Base-by-base conservation (phyloP, 78 protist genomes). In the Tieghemostelium lacteum region DNA sequence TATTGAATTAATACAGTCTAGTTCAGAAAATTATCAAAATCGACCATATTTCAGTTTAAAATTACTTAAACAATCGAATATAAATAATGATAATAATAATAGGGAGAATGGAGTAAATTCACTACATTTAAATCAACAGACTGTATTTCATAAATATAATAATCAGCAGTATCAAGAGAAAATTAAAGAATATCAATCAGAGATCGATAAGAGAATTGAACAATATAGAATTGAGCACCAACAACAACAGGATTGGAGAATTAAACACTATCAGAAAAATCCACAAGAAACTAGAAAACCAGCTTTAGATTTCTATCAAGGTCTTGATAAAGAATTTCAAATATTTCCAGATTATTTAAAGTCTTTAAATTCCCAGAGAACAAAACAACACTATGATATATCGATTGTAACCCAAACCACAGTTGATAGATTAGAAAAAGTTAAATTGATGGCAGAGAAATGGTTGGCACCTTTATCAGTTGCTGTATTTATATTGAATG, bases 401-500 rank as follows among this genome's bases (percentile, higher is more conserved):
- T 29, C 88, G 0, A 80, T 80, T 2, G 76, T 67, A 3, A 80
- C 88, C 36, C 88, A 80, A 40, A 72, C 76, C 1, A 80, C 88
- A 8, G 76, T 80, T 28, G 65, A 80, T 80, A 40, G 88, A 29
- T 24, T 80, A 24, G 74, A 70, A 17, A 45, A 72, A 37, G 52
- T 80, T 19, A 29, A 45, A 49, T 24, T 67, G 69, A 80, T 80
- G 88, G 88, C 88, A 12, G 72, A 80, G 14, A 40, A 49, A 26
- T 80, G 88, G 88, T 67, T 39, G n/a, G 88, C 77, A 55, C 88
- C 88, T 17, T 52, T 80, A 17, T 80, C 88, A 37, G 28, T 72
- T 1, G 19, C 88, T 2, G 65, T 80, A 3, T 80, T 80, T 54
- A 67, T 80, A 1, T 50, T 54, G 0, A 37, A 70, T 14, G 67